Evolutionary conservation across 179 eudicot species (phyloP), one percentile per base, ranked within the genome.

Genomic region (Amaranthus tricolor): DNA sequence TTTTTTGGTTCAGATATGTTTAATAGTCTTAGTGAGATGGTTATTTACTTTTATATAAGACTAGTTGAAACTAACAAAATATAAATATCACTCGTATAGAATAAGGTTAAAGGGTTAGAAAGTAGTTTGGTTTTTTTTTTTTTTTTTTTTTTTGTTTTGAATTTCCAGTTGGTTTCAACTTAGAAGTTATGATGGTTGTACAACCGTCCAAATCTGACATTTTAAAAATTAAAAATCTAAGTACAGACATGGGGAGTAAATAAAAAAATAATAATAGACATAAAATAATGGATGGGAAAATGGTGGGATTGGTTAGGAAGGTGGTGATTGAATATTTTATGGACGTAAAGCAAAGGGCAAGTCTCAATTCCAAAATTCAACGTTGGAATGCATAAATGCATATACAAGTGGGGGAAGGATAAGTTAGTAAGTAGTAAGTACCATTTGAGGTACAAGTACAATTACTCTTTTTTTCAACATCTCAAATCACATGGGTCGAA

Each of bases 351-450:
- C 49, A 52, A 68, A 52, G 60, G 54, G 40, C 40, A 31, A 31
- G 40, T 31, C 40, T 31, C 3, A 31, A 31, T 31, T 31, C 72
- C 72, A 68, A 52, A 21, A 21, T 69, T 69, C 58, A 52, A 51
- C 16, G 49, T 69, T 52, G 47, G 60, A 54, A 69, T 53, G 72
- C 54, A 21, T 69, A 69, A 68, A 52, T 68, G n/a, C n/a, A n/a
- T n/a, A 52, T 14, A 31, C 40, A 52, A 15, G 10, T 31, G 6
- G 72, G 60, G 61, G 5, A 20, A 31, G 15, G 53, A 53, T 69
- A 69, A 40, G 20, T n/a, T n/a, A n/a, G n/a, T n/a, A 31, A 31
- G 40, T 31, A 31, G 31, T 14, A 14, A 53, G 58, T 54, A 53
- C 45, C 44, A 51, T 68, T 48, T 67, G 45, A 15, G 10, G 71